These are phyloP conservation scores for Penicillium silybi DNA, from an alignment of 495 filamentous ascomycete species.

Conservation along the genomic window DNA sequence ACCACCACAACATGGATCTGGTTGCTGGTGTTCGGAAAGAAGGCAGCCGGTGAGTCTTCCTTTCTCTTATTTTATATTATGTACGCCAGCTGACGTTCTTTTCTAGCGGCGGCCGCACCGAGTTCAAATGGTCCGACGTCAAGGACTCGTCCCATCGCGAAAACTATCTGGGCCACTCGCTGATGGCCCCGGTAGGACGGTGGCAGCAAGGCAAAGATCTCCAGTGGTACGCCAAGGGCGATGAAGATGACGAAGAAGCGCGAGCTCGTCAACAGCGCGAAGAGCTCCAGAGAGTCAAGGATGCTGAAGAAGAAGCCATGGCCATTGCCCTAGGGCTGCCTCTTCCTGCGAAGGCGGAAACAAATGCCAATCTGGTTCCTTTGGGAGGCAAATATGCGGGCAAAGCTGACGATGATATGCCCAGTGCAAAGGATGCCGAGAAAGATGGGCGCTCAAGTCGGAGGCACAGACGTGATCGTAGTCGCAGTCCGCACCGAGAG, in stretches of 20 bases:
- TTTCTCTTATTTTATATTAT: not conserved
- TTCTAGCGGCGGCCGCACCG: conserved; percentile 76
- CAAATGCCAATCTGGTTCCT: conserved; percentile 43
- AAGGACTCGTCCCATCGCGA: conserved; percentile 82
- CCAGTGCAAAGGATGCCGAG: conserved; percentile 19
- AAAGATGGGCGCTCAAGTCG: conserved; percentile 22
- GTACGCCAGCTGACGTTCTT: conserved; percentile 4
- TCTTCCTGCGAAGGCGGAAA: conserved; percentile 41
- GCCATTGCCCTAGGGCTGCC: conserved; percentile 76
- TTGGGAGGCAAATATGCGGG: conserved; percentile 31
- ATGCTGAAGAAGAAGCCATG: conserved; percentile 89
- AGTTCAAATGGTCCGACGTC: conserved; percentile 97
- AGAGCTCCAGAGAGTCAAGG: conserved; percentile 78
- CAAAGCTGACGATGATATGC: conserved; percentile 20
- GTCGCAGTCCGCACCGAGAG: conserved; percentile 32
- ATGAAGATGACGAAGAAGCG: conserved; percentile 56
- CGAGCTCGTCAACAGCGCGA: conserved; percentile 59
- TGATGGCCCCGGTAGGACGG: conserved; percentile 92
- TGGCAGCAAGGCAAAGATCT: conserved; percentile 92
- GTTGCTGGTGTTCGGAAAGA: conserved; percentile 89
- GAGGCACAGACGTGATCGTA: conserved; percentile 28
- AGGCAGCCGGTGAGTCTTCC: conserved; percentile 62
- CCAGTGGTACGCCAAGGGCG: conserved; percentile 79
- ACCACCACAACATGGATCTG: conserved; percentile 69
- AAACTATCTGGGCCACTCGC: conserved; percentile 93